Evolutionary conservation across 352 stramenopile genomes (phyloP), one percentile per base, ranked within the genome.

Genomic region (Phytophthora sp.): DNA sequence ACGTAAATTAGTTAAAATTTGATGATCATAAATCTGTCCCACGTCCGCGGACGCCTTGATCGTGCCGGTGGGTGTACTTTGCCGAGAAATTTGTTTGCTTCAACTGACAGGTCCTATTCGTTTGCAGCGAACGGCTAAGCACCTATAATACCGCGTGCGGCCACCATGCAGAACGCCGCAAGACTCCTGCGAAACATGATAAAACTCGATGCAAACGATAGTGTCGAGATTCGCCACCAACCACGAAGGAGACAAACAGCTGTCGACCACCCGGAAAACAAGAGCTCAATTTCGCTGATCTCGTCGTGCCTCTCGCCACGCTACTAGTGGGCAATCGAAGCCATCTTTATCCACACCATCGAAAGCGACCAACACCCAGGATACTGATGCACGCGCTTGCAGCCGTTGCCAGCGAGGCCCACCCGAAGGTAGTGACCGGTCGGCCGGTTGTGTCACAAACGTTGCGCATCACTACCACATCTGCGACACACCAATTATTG

Each of bases 261-360:
- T 67, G 59, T 60, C 36, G 36, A 66, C 47, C 49, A 61, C 29
- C 21, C 13, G 38, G 29, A 54, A 45, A 45, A 30, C 56, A 24
- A 36, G 44, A n/a, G 26, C 39, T 35, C 36, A 18, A 68, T 63
- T 63, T 62, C 51, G 42, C 35, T 52, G 46, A n/a, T 68, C 15
- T 57, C 33, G 54, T 35, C 51, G 51, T 29, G 11, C 51, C 53
- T 63, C 55, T 56, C 27, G 29, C 39, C 46, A 53, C 38, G 29
- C 23, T 42, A 11, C 24, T n/a, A 2, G 30, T 30, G 16, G 29
- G 59, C 51, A 67, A 62, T 68, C 59, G 59, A 68, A 68, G 31
- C 59, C 51, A 68, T 16, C 31, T 57, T 44, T 35, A 65, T 42
- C 45, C 46, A 59, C 26, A 59, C 26, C 33, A 63, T 33, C 23